Evolutionary conservation across 345 rosid species (phyloP), one percentile per base, ranked within the genome.

Genomic region (Heritiera littoralis): DNA sequence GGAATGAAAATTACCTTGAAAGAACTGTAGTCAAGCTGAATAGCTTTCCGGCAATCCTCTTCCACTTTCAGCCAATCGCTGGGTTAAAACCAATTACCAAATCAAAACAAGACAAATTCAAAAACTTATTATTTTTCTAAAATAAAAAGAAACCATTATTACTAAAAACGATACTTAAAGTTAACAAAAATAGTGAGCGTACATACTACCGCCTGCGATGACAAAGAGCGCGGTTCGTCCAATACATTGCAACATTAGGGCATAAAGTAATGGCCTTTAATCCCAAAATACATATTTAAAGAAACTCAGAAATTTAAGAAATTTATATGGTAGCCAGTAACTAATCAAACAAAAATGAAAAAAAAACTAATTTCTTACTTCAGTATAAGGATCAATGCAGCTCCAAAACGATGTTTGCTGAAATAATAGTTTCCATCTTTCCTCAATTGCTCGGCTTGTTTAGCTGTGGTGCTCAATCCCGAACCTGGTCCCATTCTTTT

Each of bases 181-280:
- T 35, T 35, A 1, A 35, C 1, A 35, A 35, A 72, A 54, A 35
- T 17, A 6, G 20, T 35, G 5, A 64, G 76, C 76, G 45, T 80
- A 79, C 96, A 87, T 89, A 93, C 99, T 93, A 92, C 85, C 97
- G 92, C 83, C 80, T 92, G 80, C 81, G 89, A 85, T 95, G 93
- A 80, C 98, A 95, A 48, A 90, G 89, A 52, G 99, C 99, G 56
- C 99, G 98, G 85, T 95, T 95, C 1, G 97, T 93, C 97, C 92
- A 93, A 84, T 93, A 93, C 10, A 92, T 83, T 49, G 97, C 88
- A 76, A 93, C 93, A 48, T 89, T 86, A 64, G 98, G 99, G 87
- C 97, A 91, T 65, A 95, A 79, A 0, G 97, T 81, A 38, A 93
- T 93, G 66, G 99, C 99, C 99, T 95, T 46, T 12, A n/a, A 60